These are phyloP conservation scores for Phialocephala subalpina DNA, from an alignment of 2,329 filamentous ascomycete species.

Conservation along the genomic window DNA sequence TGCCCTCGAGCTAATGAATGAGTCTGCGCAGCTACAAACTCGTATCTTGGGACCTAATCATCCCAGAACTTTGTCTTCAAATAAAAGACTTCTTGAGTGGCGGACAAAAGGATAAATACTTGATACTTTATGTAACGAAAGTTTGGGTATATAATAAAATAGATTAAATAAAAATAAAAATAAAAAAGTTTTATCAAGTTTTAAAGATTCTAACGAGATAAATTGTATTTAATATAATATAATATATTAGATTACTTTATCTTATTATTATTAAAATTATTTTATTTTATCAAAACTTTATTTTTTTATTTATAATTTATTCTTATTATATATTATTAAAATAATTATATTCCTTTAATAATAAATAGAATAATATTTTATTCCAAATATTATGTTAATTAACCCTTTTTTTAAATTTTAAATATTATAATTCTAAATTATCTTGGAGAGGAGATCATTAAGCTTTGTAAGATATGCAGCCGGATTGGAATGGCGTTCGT, in stretches of 20 bases:
- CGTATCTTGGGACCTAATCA: neutral
- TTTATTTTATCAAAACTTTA: too few species aligned
- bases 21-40: neutral
- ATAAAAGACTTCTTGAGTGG: neutral
- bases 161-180: neutral
- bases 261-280: too few species aligned
- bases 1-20: neutral
- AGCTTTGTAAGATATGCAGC: constrained; percentile 63
- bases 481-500: constrained; percentile 60
- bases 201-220: too few species aligned
- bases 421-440: too few species aligned
- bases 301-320: too few species aligned
- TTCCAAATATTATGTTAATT: too few species aligned
- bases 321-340: too few species aligned
- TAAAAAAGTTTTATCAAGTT: neutral
- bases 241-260: too few species aligned
- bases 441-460: constrained; percentile 55
- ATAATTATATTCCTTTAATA: too few species aligned
- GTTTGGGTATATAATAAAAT: neutral
- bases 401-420: too few species aligned
- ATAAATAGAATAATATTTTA: too few species aligned
- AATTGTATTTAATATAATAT: too few species aligned
- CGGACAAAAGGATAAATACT: neutral
- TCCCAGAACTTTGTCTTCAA: neutral
- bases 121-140: neutral